phyloP scores from a whole-genome alignment of 2,329 filamentous ascomycete species.

The Fusarium sp. region DNA sequence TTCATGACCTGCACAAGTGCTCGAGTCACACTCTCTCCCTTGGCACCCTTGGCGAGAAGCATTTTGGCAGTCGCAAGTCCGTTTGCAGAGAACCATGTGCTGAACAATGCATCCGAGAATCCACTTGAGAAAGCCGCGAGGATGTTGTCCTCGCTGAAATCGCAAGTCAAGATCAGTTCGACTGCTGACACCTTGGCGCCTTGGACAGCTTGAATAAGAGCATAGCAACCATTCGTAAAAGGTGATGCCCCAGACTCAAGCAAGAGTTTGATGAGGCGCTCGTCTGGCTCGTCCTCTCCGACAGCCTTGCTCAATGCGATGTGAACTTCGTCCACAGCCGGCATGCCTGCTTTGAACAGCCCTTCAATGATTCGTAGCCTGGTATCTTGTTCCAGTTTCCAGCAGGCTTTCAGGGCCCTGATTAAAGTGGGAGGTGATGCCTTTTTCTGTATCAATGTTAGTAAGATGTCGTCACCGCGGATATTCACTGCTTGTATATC shows the following conservation, averaged over 20 bases:
- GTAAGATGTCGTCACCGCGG: neutral
- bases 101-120: constrained; percentile 57
- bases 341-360: constrained; percentile 64
- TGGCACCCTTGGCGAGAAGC: constrained; percentile 62
- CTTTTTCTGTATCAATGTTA: constrained; percentile 53
- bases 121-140: constrained; percentile 59
- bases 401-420: constrained; percentile 65
- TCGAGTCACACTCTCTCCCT: constrained; percentile 58
- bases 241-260: constrained; percentile 65
- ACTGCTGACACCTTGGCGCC: constrained; percentile 55
- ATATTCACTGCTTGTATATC: neutral
- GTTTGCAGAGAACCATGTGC: constrained; percentile 60
- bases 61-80: constrained; percentile 61
- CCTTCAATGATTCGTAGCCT: constrained; percentile 62
- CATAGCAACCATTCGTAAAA: constrained; percentile 63
- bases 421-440: constrained; percentile 62
- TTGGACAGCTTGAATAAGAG: constrained; percentile 62
- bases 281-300: constrained; percentile 64
- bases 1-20: constrained; percentile 62
- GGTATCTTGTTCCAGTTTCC: constrained; percentile 62
- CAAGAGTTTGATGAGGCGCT: constrained; percentile 60
- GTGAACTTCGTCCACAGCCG: constrained; percentile 62
- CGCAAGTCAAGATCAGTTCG: constrained; percentile 56
- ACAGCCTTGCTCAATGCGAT: constrained; percentile 63
- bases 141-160: constrained; percentile 58